A percentile compares a stretch with the other conserved stretches of the same genome.
Conservation (phyloP, 2,329 filamentous ascomycete genomes). For the Paracamarosporium sp. region DNA sequence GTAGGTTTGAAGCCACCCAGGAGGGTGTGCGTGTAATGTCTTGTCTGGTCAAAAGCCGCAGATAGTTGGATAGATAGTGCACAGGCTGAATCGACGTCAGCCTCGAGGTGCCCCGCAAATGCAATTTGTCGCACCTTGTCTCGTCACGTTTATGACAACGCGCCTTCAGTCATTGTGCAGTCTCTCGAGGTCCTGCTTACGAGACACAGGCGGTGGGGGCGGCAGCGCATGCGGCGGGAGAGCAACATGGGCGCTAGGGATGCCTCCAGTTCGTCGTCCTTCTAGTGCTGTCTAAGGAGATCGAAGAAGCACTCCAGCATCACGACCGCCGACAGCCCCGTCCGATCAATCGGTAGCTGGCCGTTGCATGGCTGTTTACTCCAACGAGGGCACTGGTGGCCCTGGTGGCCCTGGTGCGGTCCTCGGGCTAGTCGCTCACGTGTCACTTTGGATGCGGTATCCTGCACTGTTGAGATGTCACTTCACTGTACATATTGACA, state of each 20-base stretch:
- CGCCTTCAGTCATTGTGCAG: conserved; percentile 4
- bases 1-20: conserved; percentile 17
- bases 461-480: conserved; percentile 8
- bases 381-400: conserved; percentile 9
- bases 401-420: conserved; percentile 18
- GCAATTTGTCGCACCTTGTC: conserved; percentile 5
- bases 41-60: conserved; percentile 2
- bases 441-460: conserved; percentile 5
- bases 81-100: conserved; percentile 11
- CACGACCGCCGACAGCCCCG: conserved; percentile 7
- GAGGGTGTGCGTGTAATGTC: conserved; percentile 20
- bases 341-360: conserved; percentile 9
- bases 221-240: conserved; percentile 38
- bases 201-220: conserved; percentile 1
- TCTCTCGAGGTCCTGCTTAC: conserved; percentile 7
- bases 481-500: conserved; percentile 31
- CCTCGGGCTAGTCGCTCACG: not conserved
- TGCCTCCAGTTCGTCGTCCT: conserved; percentile 6
- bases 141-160: conserved; percentile 10
- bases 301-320: conserved; percentile 23
- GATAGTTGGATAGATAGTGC: conserved; percentile 13
- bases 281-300: conserved; percentile 3
- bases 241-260: conserved; percentile 19
- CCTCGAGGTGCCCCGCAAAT: conserved; percentile 7
- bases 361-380: not conserved